Evolutionary conservation across 257 asterid species (phyloP), one percentile per base, ranked within the genome.

Genomic region (Marsdenia floribunda): DNA sequence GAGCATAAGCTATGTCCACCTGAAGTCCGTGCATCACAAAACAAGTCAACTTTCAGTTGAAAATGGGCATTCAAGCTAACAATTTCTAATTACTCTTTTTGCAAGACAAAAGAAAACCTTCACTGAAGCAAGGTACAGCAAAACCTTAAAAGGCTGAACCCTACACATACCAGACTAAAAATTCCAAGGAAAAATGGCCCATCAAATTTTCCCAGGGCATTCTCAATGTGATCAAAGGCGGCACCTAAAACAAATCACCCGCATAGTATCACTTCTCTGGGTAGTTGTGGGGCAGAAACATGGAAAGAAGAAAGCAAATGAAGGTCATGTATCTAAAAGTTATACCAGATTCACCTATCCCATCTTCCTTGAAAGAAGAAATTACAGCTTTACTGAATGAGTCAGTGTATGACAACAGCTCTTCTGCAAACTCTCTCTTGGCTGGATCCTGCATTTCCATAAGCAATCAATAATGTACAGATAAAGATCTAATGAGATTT

Each of bases 1-100:
- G 98, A 50, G 71, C 86, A 33, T 86, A 92, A 73, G 98, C 97
- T 65, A 92, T 88, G 73, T 90, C 97, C 76, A 89, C 98, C 96
- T 92, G 86, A 75, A 65, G 68, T 50, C 52, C 38, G 73, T 67
- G 68, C 12, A 68, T 19, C 16, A 3, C 42, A 54, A 58, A 47
- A 42, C 64, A 50, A 71, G 66, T 14, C 55, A 22, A 40, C n/a
- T 59, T n/a, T 54, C 40, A 40, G 24, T 38, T 66, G 59, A 24
- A 54, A 4, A 12, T 26, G 22, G 9, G 60, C 13, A 63, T 6
- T 49, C 42, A 29, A 74, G n/a, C 72, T 33, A 33, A 65, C 42
- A 47, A 4, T 63, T 59, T 65, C 6, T 15, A 0, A 22, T 19
- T 54, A 50, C 22, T 50, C 46, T 52, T 35, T 42, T 55, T 65